Base-by-base conservation (phyloP, 495 filamentous ascomycete species). In the Cercophora samala region DNA sequence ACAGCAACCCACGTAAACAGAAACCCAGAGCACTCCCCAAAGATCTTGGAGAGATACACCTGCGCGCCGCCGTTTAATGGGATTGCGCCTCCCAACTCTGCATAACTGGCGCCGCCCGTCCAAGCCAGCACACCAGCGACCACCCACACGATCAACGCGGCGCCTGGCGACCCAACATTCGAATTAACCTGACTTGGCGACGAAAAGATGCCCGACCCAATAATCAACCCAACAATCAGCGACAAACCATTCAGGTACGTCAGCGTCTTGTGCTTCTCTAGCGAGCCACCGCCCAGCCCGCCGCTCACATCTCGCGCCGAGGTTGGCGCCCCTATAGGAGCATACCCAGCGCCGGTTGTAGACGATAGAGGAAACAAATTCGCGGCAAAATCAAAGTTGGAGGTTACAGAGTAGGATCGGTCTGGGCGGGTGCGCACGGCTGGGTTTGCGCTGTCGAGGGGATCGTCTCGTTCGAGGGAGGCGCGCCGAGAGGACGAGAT, bases 161-260 rank as follows among this genome's bases (percentile, higher is more conserved):
- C 93, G 5, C 95, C 95, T 2, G 94, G 93, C 26, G 94, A 97
- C 24, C 96, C 96, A 25, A 89, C 93, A 77, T 97, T 94, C 63
- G 84, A 84, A 73, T 97, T 97, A 70, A 99, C 96, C 78, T 97
- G 93, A 68, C 91, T 92, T 0, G 95, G 95, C 29, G 92, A 93
- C 11, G 92, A 94, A 79, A 99, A 99, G 72, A 99, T 97, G 1
- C 95, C 95, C 19, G 91, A 93, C n/a, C 95, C 95, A 70, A 99
- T 98, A 75, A 97, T 95, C 59, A 99, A 73, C 5, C 96, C 94
- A 11, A 98, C 86, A 19, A 98, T 89, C 19, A 99, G 81, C 19
- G 92, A 94, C 42, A 99, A 77, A 0, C 96, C 94, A 78, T 98
- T 99, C 32, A 97, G 74, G 70, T 94, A 98, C 18, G 96, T 97